phyloP scores from a whole-genome alignment of 148 eudicot species.

The Spergularia marina region DNA sequence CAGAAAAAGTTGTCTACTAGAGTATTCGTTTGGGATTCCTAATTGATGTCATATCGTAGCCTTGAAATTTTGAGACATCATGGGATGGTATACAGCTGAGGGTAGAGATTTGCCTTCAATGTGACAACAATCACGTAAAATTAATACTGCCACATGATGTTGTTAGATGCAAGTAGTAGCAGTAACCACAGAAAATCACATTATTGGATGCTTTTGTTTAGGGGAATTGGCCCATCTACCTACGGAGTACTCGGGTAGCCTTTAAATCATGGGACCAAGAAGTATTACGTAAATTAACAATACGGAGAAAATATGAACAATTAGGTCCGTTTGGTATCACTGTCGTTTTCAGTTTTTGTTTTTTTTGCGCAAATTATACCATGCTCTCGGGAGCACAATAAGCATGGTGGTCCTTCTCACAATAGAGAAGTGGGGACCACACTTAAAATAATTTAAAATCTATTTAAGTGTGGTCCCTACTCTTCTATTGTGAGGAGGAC shows the following conservation, averaged over 20 bases:
- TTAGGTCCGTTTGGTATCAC: too few relatives aligned
- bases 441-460: too few relatives aligned
- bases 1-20: background rate
- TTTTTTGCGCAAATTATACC: too few relatives aligned
- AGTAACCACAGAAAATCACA: conserved; percentile 10
- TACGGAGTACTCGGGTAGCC: background rate
- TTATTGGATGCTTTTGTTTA: conserved; percentile 28
- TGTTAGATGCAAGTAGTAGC: conserved; percentile 15
- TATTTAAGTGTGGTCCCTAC: too few relatives aligned
- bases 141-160: conserved; percentile 27
- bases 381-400: too few relatives aligned
- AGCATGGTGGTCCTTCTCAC: too few relatives aligned
- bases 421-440: too few relatives aligned
- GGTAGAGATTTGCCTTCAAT: conserved; percentile 15
- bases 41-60: conserved; percentile 7
- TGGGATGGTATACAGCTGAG: conserved; percentile 19
- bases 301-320: too few relatives aligned
- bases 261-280: conserved; percentile 19
- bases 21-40: background rate
- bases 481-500: too few relatives aligned
- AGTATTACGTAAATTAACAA: too few relatives aligned
- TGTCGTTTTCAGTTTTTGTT: too few relatives aligned
- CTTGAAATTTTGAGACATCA: conserved; percentile 11
- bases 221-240: conserved; percentile 18
- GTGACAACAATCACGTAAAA: conserved; percentile 29